phyloP scores from a whole-genome alignment of 345 rosid genomes.

The Anastatica hierochuntica region DNA sequence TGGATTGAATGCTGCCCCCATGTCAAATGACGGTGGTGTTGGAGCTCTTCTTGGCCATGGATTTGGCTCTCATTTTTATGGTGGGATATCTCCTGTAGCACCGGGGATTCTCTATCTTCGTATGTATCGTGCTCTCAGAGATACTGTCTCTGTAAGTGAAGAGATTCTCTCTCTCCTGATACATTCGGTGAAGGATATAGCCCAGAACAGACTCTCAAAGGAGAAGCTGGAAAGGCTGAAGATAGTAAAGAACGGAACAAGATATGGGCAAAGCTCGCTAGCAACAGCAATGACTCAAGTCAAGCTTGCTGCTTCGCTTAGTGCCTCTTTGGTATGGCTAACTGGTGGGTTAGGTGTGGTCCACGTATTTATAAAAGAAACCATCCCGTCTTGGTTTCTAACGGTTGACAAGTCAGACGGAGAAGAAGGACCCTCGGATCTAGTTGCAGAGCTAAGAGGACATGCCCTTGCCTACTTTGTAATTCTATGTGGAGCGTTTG shows the following conservation, averaged over 20 bases:
- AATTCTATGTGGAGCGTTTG: slow-evolving; percentile 68
- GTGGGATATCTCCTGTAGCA: slow-evolving; percentile 85
- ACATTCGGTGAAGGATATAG: slow-evolving; percentile 67
- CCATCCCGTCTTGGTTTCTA: slow-evolving; percentile 87
- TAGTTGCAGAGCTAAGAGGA: slow-evolving; percentile 68
- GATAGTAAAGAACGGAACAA: slow-evolving; percentile 46
- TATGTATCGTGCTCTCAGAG: slow-evolving; percentile 64
- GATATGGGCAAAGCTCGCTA: slow-evolving; percentile 66
- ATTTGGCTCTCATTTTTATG: slow-evolving; percentile 76
- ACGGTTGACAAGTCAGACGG: slow-evolving; percentile 48
- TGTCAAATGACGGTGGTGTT: slow-evolving; percentile 63
- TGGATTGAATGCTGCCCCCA: slow-evolving; percentile 45
- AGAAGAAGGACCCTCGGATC: slow-evolving; percentile 41
- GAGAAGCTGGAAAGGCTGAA: slow-evolving; percentile 50
- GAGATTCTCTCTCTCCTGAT: slow-evolving; percentile 71
- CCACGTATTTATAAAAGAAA: slow-evolving; percentile 71
- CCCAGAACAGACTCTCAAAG: slow-evolving; percentile 39
- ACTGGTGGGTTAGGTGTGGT: slow-evolving; percentile 70
- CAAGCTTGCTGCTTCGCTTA: slow-evolving; percentile 84
- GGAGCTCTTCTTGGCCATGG: slow-evolving; percentile 98
- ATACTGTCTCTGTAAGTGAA: slow-evolving; percentile 60
- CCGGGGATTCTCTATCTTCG: slow-evolving; percentile 88
- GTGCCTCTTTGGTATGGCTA: slow-evolving; percentile 81
- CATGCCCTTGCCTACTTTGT: slow-evolving; percentile 79
- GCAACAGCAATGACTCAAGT: slow-evolving; percentile 69